Evolutionary conservation across 1,284 basidiomycete species (phyloP).

Genomic region (Melampsora larici-populina): DNA sequence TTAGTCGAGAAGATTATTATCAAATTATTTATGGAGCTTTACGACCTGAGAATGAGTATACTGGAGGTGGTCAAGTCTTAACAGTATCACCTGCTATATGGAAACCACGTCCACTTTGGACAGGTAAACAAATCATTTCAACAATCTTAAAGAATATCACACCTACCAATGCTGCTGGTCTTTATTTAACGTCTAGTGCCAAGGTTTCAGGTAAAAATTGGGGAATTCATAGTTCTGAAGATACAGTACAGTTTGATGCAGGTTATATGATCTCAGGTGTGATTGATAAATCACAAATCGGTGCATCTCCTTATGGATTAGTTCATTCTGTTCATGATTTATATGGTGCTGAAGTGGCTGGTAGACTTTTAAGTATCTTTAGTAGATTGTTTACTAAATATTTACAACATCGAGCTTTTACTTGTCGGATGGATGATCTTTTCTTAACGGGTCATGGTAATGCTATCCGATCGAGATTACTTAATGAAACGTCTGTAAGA

Average conservation of each 20-base stretch:
- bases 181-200: slow-evolving; percentile 81
- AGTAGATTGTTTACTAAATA: slow-evolving; percentile 95
- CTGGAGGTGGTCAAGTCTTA: slow-evolving; percentile 66
- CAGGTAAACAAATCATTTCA: slow-evolving; percentile 95
- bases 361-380: slow-evolving; percentile 85
- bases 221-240: slow-evolving; percentile 66
- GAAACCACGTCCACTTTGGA: slow-evolving; percentile 89
- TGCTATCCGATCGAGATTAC: slow-evolving; percentile 65
- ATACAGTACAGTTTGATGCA: slow-evolving; percentile 83
- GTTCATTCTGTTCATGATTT: slow-evolving; percentile 98
- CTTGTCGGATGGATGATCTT: slow-evolving; percentile 98
- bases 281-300: slow-evolving; percentile 96
- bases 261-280: slow-evolving; percentile 89
- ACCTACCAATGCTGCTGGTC: slow-evolving; percentile 72
- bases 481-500: slow-evolving; percentile 67
- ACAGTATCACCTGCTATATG: slow-evolving; percentile 88
- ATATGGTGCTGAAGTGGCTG: slow-evolving; percentile 87
- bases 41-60: slow-evolving; percentile 76
- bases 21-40: slow-evolving; percentile 95
- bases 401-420: slow-evolving; percentile 93
- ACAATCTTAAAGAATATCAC: slow-evolving; percentile 90
- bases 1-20: slow-evolving; percentile 91
- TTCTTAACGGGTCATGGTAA: slow-evolving; percentile 82
- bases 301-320: slow-evolving; percentile 90
- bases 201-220: slow-evolving; percentile 79